Conservation (phyloP, 257 asterid species). For the Lycium ferocissimum region DNA sequence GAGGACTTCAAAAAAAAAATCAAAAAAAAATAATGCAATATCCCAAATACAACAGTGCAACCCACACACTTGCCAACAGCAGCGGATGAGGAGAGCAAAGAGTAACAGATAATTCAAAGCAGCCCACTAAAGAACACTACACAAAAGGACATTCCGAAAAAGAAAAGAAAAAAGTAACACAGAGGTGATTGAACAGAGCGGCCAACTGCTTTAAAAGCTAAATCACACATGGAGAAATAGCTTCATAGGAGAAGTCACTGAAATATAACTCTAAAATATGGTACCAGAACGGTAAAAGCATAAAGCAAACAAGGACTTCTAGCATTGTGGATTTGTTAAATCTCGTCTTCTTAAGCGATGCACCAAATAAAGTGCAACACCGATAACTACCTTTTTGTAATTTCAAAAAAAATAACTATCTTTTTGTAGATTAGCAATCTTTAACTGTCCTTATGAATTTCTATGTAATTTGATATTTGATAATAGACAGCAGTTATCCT, state of each 20-base stretch:
- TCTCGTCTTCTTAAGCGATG: constrained; percentile 10
- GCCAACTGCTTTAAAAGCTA: constrained; percentile 28
- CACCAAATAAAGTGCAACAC: neutral
- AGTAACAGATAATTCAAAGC: neutral
- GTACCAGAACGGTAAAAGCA: neutral
- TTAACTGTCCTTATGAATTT: constrained; percentile 18
- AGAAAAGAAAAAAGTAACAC: neutral
- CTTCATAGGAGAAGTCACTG: neutral
- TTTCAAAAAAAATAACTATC: no score
- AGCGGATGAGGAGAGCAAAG: neutral
- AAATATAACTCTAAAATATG: neutral
- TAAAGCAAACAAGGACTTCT: constrained; percentile 19
- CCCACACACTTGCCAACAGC: neutral
- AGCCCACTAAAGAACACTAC: neutral
- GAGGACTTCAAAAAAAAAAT: no score
- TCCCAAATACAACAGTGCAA: constrained; percentile 15
- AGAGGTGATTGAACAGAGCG: constrained; percentile 4
- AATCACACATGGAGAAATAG: neutral
- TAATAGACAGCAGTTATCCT: constrained; percentile 7
- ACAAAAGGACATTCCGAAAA: neutral
- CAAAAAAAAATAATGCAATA: neutral
- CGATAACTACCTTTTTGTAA: neutral
- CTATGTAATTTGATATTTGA: constrained; percentile 18
- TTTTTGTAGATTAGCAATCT: neutral
- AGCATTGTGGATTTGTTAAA: neutral